Evolutionary conservation across 2,329 filamentous ascomycete genomes (phyloP).

Genomic region (Hymenoscyphus albidus): DNA sequence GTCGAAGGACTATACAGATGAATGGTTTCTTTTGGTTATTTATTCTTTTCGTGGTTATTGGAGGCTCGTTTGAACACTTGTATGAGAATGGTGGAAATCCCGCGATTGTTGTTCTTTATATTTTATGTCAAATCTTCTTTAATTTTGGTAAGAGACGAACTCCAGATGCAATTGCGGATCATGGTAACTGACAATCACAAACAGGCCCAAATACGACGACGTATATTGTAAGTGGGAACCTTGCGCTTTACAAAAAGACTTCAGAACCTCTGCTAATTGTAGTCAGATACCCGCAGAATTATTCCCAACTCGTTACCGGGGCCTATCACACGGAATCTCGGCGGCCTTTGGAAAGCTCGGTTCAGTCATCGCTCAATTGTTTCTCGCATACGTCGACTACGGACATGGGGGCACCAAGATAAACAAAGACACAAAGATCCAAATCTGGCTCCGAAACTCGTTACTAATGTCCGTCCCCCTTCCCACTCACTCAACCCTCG

Average conservation of each 20-base stretch:
- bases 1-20: conserved; percentile 23
- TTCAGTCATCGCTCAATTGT: conserved; percentile 52
- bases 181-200: not conserved
- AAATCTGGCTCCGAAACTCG: conserved; percentile 24
- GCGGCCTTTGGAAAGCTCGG: conserved; percentile 66
- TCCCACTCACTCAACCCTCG: not conserved
- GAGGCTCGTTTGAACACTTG: conserved; percentile 21
- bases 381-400: conserved; percentile 23
- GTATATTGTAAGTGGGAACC: conserved; percentile 30
- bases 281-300: conserved; percentile 53
- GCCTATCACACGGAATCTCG: conserved; percentile 60
- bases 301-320: conserved; percentile 60
- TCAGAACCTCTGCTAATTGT: conserved; percentile 39
- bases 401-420: conserved; percentile 16
- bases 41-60: conserved; percentile 25
- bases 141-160: conserved; percentile 19
- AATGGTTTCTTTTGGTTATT: conserved; percentile 28
- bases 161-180: not conserved
- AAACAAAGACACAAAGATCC: conserved; percentile 5
- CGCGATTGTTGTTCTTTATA: conserved; percentile 21
- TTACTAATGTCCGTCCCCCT: conserved; percentile 20
- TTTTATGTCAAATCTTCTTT: conserved; percentile 26
- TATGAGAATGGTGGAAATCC: conserved; percentile 14
- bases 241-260: not conserved
- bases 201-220: conserved; percentile 61